Conservation (phyloP, 257 asterid species). For the Nicotiana paniculata region DNA sequence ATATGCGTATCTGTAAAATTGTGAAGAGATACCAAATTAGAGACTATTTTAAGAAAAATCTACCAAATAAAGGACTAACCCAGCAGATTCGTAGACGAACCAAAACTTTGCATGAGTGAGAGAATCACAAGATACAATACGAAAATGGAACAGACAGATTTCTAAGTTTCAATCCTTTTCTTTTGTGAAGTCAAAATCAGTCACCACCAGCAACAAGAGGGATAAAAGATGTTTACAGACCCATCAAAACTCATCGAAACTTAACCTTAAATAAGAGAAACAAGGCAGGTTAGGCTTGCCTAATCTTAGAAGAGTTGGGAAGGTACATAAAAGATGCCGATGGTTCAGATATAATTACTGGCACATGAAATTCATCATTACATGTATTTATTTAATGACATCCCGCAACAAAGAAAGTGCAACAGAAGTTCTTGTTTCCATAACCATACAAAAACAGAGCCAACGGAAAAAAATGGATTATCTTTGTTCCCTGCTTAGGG, state of each 20-base stretch:
- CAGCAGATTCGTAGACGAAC: not conserved
- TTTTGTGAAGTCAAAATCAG: not conserved
- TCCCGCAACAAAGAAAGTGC: not conserved
- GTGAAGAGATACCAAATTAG: not conserved
- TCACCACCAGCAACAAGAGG: not conserved
- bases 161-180: not conserved
- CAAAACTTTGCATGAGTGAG: not conserved
- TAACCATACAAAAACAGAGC: not conserved
- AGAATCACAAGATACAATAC: not conserved
- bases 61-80: no score
- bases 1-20: conserved; percentile 61
- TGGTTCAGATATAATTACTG: not conserved
- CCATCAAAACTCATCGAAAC: not conserved
- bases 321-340: not conserved
- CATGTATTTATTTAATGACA: not conserved
- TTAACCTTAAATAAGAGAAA: not conserved
- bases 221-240: not conserved
- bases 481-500: not conserved
- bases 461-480: not conserved
- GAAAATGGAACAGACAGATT: not conserved
- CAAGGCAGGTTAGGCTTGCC: not conserved
- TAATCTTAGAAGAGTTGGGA: not conserved
- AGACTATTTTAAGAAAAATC: not conserved
- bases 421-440: not conserved
- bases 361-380: not conserved